A percentile compares a stretch with the other conserved stretches of the same genome.
These are phyloP conservation scores for Microbotryomycetes sp. DNA, from an alignment of 1,284 basidiomycete species.

Conservation along the genomic window DNA sequence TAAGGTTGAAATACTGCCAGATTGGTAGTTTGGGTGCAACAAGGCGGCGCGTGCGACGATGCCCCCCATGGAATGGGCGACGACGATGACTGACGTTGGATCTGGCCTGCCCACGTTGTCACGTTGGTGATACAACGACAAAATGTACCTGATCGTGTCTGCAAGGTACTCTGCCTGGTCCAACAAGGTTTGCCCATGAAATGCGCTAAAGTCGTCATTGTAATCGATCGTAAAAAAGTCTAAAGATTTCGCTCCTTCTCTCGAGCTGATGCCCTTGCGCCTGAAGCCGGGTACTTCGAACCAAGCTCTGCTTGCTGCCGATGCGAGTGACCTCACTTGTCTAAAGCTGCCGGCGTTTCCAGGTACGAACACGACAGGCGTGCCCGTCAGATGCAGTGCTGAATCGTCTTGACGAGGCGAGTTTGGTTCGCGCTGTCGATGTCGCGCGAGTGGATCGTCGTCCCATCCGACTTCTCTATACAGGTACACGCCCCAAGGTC, in stretches of 20 bases:
- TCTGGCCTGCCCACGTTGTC: constrained; percentile 23
- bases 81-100: constrained; percentile 55
- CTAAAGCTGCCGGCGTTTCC: constrained; percentile 94
- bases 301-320: constrained; percentile 75
- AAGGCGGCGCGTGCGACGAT: constrained; percentile 67
- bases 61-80: constrained; percentile 99
- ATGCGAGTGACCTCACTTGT: constrained; percentile 91
- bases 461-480: constrained; percentile 91
- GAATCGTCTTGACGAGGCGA: not conserved
- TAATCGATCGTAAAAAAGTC: constrained; percentile 91
- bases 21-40: constrained; percentile 51
- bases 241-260: constrained; percentile 44
- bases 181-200: constrained; percentile 81
- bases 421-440: not conserved
- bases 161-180: constrained; percentile 74
- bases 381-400: constrained; percentile 49
- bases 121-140: constrained; percentile 59
- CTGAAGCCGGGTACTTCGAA: constrained; percentile 51
- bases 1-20: constrained; percentile 58
- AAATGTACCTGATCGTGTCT: constrained; percentile 66
- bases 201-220: constrained; percentile 94
- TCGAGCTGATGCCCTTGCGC: constrained; percentile 46
- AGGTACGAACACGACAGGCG: constrained; percentile 89
- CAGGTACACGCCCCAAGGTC: constrained; percentile 54
- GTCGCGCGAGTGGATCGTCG: constrained; percentile 37